Percentiles rank a stretch among this genome's conserved stretches.
phyloP scores from a whole-genome alignment of 164 flowering plant genomes.

The Umbilicus rupestris region DNA sequence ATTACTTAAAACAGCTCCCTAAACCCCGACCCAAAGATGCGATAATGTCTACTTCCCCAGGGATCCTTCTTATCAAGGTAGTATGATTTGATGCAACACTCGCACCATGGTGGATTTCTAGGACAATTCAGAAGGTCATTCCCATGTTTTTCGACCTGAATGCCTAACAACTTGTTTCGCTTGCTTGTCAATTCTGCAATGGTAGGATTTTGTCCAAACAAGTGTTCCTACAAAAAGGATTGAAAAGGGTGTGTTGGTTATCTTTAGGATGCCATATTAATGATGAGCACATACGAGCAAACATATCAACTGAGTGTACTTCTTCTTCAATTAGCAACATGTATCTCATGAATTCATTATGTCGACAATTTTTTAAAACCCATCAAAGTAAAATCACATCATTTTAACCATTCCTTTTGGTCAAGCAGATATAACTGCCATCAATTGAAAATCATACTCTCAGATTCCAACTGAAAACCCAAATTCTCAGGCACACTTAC shows the following conservation, averaged over 20 bases:
- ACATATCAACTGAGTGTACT: no score
- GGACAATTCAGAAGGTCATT: slow-evolving; percentile 15
- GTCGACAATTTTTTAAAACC: no score
- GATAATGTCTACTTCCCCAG: slow-evolving; percentile 39
- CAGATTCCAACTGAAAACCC: no score
- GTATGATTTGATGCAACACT: slow-evolving; percentile 40
- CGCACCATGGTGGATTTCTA: slow-evolving; percentile 59
- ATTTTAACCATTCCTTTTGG: no score
- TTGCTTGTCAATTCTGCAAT: slow-evolving; percentile 24
- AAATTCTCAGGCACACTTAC: no score
- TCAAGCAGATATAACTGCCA: no score
- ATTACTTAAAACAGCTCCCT: not conserved
- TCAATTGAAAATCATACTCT: no score
- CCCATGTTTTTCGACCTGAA: slow-evolving; percentile 17
- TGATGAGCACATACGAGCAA: not conserved
- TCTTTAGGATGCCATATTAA: not conserved
- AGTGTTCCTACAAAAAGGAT: slow-evolving; percentile 28
- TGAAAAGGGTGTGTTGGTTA: not conserved
- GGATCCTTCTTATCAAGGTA: slow-evolving; percentile 24
- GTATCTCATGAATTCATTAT: no score
- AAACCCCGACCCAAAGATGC: slow-evolving; percentile 37
- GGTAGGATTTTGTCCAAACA: slow-evolving; percentile 38
- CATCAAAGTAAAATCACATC: no score
- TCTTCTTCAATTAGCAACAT: not conserved
- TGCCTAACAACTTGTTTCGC: slow-evolving; percentile 43